Evolutionary conservation across 306 rosid genomes (phyloP), one percentile per base, ranked within the genome.

Genomic region (Gillenia trifoliata): DNA sequence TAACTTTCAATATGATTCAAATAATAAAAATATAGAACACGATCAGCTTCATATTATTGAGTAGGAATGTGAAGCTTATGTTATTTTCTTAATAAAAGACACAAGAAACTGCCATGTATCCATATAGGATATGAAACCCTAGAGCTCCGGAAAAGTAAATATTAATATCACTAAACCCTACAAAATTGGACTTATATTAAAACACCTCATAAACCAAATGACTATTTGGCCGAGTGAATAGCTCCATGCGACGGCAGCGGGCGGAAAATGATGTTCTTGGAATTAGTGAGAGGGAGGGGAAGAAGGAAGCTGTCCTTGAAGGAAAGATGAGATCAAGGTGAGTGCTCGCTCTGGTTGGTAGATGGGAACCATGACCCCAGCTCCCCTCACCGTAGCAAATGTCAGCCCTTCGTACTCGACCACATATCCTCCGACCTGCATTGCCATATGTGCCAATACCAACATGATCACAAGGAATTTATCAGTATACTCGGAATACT

Each of bases 361-460:
- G 80, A 81, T 82, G 59, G 89, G 90, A 82, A 86, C 89, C 80
- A 43, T 71, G 79, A 84, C 89, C 13, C 92, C 93, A 28, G 93
- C 90, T 68, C 85, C 93, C 75, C 89, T 86, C 38, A 88, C 77
- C 2, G 85, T 88, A 29, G 79, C 4, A 28, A 88, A 76, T 45
- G 87, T 77, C 55, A 86, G 64, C 66, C 88, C 93, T 76, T 78
- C 70, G 82, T 88, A 88, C 78, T 78, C 87, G 38, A 74, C 68
- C n/a, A 80, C 81, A 59, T 82, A 86, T 38, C 93, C 93, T 86
- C 93, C 90, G 47, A 88, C 81, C 90, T 88, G 75, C 16, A 26
- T 55, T 55, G 13, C 61, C 56, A 75, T 50, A 50, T 50, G 41
- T 38, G 41, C 41, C 41, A 38, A 50, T n/a, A 75, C 45, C 40